Base-by-base conservation (phyloP, 208 protist species). In the Giardia muris region DNA sequence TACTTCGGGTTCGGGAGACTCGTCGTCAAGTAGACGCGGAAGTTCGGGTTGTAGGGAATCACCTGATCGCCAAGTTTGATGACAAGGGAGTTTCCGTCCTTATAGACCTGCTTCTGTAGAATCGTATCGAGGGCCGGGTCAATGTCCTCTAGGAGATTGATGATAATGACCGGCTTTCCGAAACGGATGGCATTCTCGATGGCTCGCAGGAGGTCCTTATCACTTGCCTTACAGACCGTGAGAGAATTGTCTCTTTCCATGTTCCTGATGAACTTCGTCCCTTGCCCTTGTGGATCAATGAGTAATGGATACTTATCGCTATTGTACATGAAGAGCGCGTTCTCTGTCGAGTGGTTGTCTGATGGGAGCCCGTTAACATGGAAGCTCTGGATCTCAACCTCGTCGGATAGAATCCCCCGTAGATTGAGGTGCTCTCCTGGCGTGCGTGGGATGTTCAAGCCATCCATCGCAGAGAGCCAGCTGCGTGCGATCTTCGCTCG, bases 241-340 rank as follows among this genome's bases (percentile, higher is more conserved):
- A 99, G 96, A 95, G 42, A 95, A 89, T 96, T 96, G 92, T 96
- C 96, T 47, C 97, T 96, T 47, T 95, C 94, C 93, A 98, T 97
- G 30, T 97, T 96, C 94, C 98, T 98, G 93, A 99, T 99, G 97
- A 98, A 99, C 76, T 96, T 97, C 22, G 99, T 96, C 42, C 97
- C 98, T 95, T 99, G 98, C 96, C 98, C 96, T 95, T 99, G 98
- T 45, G 98, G 98, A 94, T 99, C 98, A 92, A 99, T 98, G 93
- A 98, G 98, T 46, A 99, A 95, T 45, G 98, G 97, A 93, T 97
- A 99, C 46, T 97, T 96, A 67, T 95, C 96, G 48, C 97, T 94
- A 4, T 95, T 96, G 97, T 97, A 99, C 88, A 96, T 93, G 19
- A 97, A 98, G n/a, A 95, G 95, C 43, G 99, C 98, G 94, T 99